A percentile compares a stretch with the other conserved stretches of the same genome.
phyloP scores from a whole-genome alignment of 768 basidiomycete species.

The Suillus clintonianus region DNA sequence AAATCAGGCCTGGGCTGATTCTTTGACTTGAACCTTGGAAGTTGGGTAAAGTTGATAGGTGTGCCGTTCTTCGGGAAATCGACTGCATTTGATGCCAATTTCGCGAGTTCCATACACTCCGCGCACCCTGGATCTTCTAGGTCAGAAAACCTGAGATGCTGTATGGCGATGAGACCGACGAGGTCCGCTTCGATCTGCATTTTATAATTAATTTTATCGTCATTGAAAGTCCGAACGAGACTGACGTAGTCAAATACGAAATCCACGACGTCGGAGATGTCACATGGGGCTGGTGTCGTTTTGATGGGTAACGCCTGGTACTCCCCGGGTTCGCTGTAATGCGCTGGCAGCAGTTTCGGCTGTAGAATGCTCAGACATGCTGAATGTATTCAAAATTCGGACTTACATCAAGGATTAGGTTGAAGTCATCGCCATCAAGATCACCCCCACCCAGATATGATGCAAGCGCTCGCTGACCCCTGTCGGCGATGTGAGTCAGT shows the following conservation, averaged over 20 bases:
- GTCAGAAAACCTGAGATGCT: slow-evolving; percentile 48
- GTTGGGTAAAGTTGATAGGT: slow-evolving; percentile 35
- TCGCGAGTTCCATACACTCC: slow-evolving; percentile 44
- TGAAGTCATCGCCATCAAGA: slow-evolving; percentile 55
- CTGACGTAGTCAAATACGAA: slow-evolving; percentile 51
- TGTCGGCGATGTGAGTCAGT: slow-evolving; percentile 16
- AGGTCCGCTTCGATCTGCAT: slow-evolving; percentile 40
- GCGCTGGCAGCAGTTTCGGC: slow-evolving; percentile 32
- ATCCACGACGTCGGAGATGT: slow-evolving; percentile 44
- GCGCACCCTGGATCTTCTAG: slow-evolving; percentile 32
- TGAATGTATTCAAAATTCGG: slow-evolving; percentile 1
- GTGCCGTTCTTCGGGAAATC: slow-evolving; percentile 50
- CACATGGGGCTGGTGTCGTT: slow-evolving; percentile 31
- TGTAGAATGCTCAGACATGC: slow-evolving; percentile 15
- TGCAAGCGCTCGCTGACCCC: slow-evolving; percentile 46
- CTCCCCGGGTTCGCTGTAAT: slow-evolving; percentile 33
- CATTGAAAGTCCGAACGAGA: neutral
- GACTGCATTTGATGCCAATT: slow-evolving; percentile 48
- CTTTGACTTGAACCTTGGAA: slow-evolving; percentile 32
- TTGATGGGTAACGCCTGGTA: slow-evolving; percentile 41
- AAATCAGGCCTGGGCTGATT: slow-evolving; percentile 40
- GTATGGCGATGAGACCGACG: slow-evolving; percentile 42
- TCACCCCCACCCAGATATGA: slow-evolving; percentile 56
- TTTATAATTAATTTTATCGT: neutral
- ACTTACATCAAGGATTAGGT: slow-evolving; percentile 45